A percentile compares a stretch with the other conserved stretches of the same genome.
phyloP scores from a whole-genome alignment of 805 yeast genomes.

The Candida insectalens region DNA sequence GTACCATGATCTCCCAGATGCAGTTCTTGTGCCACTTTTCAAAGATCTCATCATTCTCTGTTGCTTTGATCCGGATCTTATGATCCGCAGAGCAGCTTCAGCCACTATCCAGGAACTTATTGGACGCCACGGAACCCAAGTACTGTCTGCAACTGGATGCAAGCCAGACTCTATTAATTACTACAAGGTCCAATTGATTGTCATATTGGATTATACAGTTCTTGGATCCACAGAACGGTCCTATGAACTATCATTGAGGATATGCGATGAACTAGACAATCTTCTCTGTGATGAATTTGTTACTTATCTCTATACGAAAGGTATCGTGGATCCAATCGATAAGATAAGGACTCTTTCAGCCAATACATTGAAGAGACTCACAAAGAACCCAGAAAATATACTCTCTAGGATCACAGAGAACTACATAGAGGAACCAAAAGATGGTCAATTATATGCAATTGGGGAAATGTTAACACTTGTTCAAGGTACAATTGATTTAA shows the following conservation, averaged over 20 bases:
- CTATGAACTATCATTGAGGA: slow-evolving; percentile 17
- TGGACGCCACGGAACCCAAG: slow-evolving; percentile 56
- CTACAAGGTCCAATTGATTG: slow-evolving; percentile 42
- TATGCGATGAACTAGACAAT: slow-evolving; percentile 8
- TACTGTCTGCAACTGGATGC: slow-evolving; percentile 19
- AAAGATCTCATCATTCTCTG: slow-evolving; percentile 38
- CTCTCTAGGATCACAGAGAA: neutral
- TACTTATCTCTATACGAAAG: slow-evolving; percentile 23
- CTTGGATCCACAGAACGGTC: slow-evolving; percentile 35
- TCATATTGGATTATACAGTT: slow-evolving; percentile 42
- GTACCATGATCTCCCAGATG: slow-evolving; percentile 14
- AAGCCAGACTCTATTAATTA: slow-evolving; percentile 17
- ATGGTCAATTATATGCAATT: slow-evolving; percentile 13
- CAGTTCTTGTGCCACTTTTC: slow-evolving; percentile 14
- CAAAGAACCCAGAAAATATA: neutral
- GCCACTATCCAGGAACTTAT: slow-evolving; percentile 83
- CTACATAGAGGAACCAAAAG: neutral
- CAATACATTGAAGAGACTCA: slow-evolving; percentile 20
- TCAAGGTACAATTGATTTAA: neutral
- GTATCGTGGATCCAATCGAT: slow-evolving; percentile 29
- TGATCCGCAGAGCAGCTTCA: slow-evolving; percentile 69
- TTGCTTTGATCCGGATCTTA: slow-evolving; percentile 64
- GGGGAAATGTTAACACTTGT: slow-evolving; percentile 13
- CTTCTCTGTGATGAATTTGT: slow-evolving; percentile 19
- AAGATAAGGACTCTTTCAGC: slow-evolving; percentile 34